Base-by-base conservation (phyloP, 306 rosid genomes). In the Arachis hypogaea region DNA sequence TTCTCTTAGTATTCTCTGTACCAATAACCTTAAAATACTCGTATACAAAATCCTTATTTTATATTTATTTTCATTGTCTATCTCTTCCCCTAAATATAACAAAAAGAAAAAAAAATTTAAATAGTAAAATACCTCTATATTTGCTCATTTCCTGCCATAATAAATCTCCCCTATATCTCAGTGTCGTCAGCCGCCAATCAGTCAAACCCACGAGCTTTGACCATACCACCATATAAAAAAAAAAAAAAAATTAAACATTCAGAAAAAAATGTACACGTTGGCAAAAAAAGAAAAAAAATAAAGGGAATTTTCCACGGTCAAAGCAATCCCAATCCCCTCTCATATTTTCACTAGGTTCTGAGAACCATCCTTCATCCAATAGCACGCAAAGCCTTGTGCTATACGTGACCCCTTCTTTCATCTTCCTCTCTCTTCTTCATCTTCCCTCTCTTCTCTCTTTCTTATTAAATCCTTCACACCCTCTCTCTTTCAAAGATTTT, bases 191-290 rank as follows among this genome's bases (percentile, higher is more conserved):
- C 93, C 86, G 91, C 96, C 88, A 83, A 22, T 58, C 81, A 78
- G 88, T 88, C 93, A 85, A 88, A 90, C 69, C 71, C 88, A 85
- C 86, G 81, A 73, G 73, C 12, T 86, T 88, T 86, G 93, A 88
- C 93, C 84, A 74, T 33, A 2, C 38, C 38, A 33, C 38, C 38
- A 33, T 4, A 42, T 6, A 7, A 62, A 43, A 71, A 40, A 52
- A 10, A 33, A 22, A 22, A 1, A 11, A 38, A 52, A 4, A 67
- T 30, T 33, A 22, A 22, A 11, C 49, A 22, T 9, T 1, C n/a
- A 12, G 3, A 4, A 51, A 51, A 16, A 6, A 33, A 42, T 7
- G 40, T 62, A 59, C 74, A 71, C 41, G 47, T 29, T 78, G 81
- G 63, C 69, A 63, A 22, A 49, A n/a, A 33, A 33, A 33, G 38